These are phyloP conservation scores for Colletotrichum chrysophilum DNA, from an alignment of 2,329 filamentous ascomycete genomes.

Conservation along the genomic window DNA sequence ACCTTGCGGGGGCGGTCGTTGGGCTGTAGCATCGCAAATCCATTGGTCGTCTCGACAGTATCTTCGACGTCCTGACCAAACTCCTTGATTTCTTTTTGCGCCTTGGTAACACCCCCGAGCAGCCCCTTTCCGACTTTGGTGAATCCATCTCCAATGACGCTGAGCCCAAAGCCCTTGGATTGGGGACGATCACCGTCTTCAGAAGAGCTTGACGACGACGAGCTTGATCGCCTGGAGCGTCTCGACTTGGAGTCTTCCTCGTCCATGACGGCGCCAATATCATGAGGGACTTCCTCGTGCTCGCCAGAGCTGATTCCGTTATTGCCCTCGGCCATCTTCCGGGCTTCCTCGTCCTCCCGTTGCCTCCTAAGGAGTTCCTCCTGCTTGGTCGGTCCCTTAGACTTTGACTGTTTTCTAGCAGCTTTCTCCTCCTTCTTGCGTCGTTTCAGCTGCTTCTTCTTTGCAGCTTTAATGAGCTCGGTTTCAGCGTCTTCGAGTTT, in stretches of 20 bases:
- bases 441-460: conserved; percentile 78
- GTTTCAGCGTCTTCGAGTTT: conserved; percentile 84
- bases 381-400: conserved; percentile 55
- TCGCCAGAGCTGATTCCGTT: conserved; percentile 58
- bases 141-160: conserved; percentile 54
- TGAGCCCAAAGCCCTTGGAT: conserved; percentile 16
- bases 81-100: conserved; percentile 52
- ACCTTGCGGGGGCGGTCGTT: conserved; percentile 32
- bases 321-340: conserved; percentile 52
- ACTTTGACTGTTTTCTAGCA: conserved; percentile 56
- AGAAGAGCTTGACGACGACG: conserved; percentile 24
- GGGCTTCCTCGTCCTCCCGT: conserved; percentile 54
- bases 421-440: conserved; percentile 69
- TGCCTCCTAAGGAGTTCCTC: conserved; percentile 53
- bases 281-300: conserved; percentile 58
- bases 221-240: conserved; percentile 13
- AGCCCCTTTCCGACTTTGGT: conserved; percentile 40
- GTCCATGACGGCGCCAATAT: conserved; percentile 49
- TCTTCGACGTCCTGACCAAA: conserved; percentile 55
- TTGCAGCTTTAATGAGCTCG: conserved; percentile 79
- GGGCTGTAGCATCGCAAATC: conserved; percentile 43
- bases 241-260: conserved; percentile 33
- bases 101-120: conserved; percentile 43
- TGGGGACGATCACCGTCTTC: conserved; percentile 17
- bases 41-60: conserved; percentile 60